Evolutionary conservation across 306 rosid genomes (phyloP).

Genomic region (Trifolium fragiferum): DNA sequence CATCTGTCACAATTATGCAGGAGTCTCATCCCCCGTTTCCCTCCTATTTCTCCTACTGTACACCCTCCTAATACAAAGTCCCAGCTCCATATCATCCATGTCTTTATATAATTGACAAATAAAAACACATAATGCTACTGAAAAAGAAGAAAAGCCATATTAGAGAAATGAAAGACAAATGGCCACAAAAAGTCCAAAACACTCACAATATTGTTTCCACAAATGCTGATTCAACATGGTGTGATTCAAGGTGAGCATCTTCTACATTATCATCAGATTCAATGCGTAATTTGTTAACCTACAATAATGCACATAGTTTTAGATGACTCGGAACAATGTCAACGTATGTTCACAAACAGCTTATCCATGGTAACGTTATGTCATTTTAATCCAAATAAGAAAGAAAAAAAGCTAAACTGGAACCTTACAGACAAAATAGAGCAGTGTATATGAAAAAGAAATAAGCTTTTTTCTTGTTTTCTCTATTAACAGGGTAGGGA

Average conservation of each 20-base stretch:
- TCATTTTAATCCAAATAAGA: slow-evolving; percentile 14
- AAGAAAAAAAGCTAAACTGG: slow-evolving; percentile 3
- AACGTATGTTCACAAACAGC: slow-evolving; percentile 29
- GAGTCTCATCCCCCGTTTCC: not conserved
- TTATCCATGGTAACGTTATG: slow-evolving; percentile 15
- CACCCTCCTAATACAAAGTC: not conserved
- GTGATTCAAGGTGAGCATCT: slow-evolving; percentile 66
- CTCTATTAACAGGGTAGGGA: not conserved
- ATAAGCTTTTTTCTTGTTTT: slow-evolving; percentile 9
- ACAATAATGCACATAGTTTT: slow-evolving; percentile 37
- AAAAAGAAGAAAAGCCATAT: slow-evolving; percentile 14
- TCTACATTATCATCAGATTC: slow-evolving; percentile 69
- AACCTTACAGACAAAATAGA: slow-evolving; percentile 1
- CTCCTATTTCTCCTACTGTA: slow-evolving; percentile 1
- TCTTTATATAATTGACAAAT: slow-evolving; percentile 7
- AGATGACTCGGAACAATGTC: slow-evolving; percentile 32
- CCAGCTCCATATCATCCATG: slow-evolving; percentile 10
- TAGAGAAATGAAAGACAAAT: slow-evolving; percentile 25
- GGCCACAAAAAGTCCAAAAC: slow-evolving; percentile 18
- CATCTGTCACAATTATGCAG: not conserved
- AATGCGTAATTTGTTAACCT: slow-evolving; percentile 77
- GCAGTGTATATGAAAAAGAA: not conserved
- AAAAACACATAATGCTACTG: slow-evolving; percentile 6
- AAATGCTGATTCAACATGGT: slow-evolving; percentile 92
- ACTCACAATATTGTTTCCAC: slow-evolving; percentile 92